These are phyloP conservation scores for Kazachstania martiniae DNA, from an alignment of 805 yeast species.

Conservation along the genomic window DNA sequence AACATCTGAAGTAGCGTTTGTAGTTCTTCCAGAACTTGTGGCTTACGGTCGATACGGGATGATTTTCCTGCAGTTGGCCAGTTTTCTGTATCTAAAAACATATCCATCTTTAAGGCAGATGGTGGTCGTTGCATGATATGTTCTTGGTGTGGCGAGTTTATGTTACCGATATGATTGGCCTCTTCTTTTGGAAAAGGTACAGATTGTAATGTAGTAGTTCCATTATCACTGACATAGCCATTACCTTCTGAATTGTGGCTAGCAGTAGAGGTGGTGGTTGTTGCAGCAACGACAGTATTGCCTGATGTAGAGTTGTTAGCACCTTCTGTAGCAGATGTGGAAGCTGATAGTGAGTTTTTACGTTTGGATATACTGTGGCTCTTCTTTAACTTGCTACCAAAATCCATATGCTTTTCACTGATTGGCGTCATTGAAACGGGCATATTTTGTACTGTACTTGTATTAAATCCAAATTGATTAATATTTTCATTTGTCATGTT, in stretches of 20 bases:
- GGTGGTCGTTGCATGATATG: constrained; percentile 21
- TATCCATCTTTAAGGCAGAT: constrained; percentile 14
- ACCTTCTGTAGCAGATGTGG: too few relatives aligned
- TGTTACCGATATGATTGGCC: background rate
- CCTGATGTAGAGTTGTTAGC: background rate
- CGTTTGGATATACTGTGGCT: constrained; percentile 16
- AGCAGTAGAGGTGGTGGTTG: background rate
- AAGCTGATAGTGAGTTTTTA: constrained; percentile 5
- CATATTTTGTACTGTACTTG: constrained; percentile 36
- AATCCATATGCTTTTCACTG: constrained; percentile 40
- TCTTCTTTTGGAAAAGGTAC: too few relatives aligned
- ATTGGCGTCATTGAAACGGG: constrained; percentile 76
- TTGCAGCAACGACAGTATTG: background rate
- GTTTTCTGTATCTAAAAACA: constrained; percentile 21
- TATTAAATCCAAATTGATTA: constrained; percentile 59
- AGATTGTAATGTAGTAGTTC: background rate
- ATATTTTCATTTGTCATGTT: constrained; percentile 31
- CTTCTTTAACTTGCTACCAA: constrained; percentile 15
- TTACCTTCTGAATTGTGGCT: background rate
- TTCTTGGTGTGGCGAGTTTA: background rate
- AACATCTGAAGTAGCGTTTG: constrained; percentile 19
- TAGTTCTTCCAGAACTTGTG: constrained; percentile 22
- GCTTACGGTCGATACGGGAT: constrained; percentile 15
- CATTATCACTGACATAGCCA: background rate
- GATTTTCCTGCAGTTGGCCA: background rate